Evolutionary conservation across 345 rosid species (phyloP).

Genomic region (Lepidium aucheri): DNA sequence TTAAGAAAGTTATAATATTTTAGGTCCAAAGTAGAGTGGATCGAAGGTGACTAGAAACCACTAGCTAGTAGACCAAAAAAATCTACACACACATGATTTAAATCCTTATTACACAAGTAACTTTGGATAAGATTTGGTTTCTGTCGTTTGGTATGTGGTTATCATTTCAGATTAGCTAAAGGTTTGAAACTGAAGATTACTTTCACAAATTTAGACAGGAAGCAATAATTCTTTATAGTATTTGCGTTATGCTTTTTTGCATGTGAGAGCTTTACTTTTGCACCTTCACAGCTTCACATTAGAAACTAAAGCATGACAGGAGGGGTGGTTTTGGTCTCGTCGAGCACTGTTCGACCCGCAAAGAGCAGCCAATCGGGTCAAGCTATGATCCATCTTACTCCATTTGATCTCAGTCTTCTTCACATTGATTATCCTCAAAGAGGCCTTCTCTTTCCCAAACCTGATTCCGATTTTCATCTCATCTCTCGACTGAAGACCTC

Average conservation of each 20-base stretch:
- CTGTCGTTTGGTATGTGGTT: no score
- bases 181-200: no score
- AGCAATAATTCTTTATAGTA: no score
- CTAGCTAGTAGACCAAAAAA: no score
- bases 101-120: no score
- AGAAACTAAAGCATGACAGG: not conserved
- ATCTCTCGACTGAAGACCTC: not conserved
- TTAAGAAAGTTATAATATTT: not conserved
- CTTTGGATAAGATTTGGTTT: no score
- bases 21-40: no score
- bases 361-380: not conserved
- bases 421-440: slow-evolving; percentile 1
- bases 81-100: no score
- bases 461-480: not conserved
- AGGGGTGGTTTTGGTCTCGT: not conserved
- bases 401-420: slow-evolving; percentile 12
- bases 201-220: no score
- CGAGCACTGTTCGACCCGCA: not conserved
- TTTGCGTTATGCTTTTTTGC: no score
- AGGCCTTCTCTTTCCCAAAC: slow-evolving; percentile 21
- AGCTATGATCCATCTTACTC: slow-evolving; percentile 19
- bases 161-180: no score
- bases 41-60: no score
- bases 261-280: not conserved
- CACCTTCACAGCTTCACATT: not conserved